A percentile compares a stretch with the other conserved stretches of the same genome.
Evolutionary conservation across 2,329 filamentous ascomycete species (phyloP).

Genomic region (Fusarium sp.): DNA sequence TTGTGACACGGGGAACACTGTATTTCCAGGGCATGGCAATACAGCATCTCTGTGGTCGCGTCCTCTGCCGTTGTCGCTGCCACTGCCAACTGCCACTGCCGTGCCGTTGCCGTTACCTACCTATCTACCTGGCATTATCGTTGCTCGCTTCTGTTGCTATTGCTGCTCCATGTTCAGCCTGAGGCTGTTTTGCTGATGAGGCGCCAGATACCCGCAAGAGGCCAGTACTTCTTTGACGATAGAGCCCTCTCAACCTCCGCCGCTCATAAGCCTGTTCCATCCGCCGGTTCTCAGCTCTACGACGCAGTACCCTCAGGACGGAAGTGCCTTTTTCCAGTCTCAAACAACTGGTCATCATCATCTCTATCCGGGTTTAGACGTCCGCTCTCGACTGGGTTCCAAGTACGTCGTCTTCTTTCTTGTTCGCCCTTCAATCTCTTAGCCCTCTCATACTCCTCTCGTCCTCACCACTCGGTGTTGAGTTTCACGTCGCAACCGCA

Average conservation of each 20-base stretch:
- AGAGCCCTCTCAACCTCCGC: slow-evolving; percentile 66
- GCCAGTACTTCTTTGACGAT: slow-evolving; percentile 65
- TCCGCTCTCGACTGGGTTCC: slow-evolving; percentile 67
- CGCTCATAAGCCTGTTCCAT: slow-evolving; percentile 66
- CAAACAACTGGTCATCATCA: slow-evolving; percentile 57
- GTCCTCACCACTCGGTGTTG: slow-evolving; percentile 10
- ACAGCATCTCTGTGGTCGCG: slow-evolving; percentile 49
- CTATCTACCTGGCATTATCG: slow-evolving; percentile 28
- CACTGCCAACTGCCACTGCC: slow-evolving; percentile 42
- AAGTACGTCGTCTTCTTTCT: slow-evolving; percentile 60
- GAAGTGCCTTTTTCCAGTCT: slow-evolving; percentile 63
- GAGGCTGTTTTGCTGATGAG: slow-evolving; percentile 47
- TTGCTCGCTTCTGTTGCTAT: slow-evolving; percentile 26
- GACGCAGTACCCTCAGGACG: slow-evolving; percentile 65
- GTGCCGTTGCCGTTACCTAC: slow-evolving; percentile 32
- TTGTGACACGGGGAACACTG: slow-evolving; percentile 49
- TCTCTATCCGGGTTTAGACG: slow-evolving; percentile 64
- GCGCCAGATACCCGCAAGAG: slow-evolving; percentile 68
- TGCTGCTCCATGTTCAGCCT: slow-evolving; percentile 35
- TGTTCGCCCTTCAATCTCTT: slow-evolving; percentile 1
- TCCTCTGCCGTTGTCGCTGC: slow-evolving; percentile 45
- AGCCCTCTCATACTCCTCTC: slow-evolving; percentile 11
- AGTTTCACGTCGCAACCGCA: slow-evolving; percentile 7
- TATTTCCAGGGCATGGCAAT: slow-evolving; percentile 51
- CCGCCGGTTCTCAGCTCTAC: slow-evolving; percentile 62